Evolutionary conservation across 495 filamentous ascomycete genomes (phyloP), one percentile per base, ranked within the genome.

Genomic region (Clavariopsis aquatica): DNA sequence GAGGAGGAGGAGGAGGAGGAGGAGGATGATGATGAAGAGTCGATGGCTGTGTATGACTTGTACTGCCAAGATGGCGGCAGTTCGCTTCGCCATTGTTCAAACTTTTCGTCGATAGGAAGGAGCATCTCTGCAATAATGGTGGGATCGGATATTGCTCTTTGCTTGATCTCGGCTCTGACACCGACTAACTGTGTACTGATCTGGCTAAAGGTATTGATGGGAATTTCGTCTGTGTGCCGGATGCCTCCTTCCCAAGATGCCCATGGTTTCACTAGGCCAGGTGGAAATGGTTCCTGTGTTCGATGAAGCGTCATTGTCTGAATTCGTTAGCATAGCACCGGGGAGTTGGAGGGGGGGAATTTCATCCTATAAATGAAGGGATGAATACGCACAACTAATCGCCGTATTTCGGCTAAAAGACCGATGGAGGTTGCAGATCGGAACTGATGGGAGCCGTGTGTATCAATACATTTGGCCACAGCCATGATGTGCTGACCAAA

Each of bases 401-500:
- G 47, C 2, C 47, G 47, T 28, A 51, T 51, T 9, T 51, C 47
- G 47, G 10, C 47, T n/a, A 51, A 24, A 22, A 51, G 47, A n/a
- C 26, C 26, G 10, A 23, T 51, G 10, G 47, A 51, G 10, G n/a
- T n/a, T 51, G 8, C 47, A 23, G 8, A 5, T 17, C n/a, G 47
- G 26, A 51, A 51, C 26, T 51, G 47, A 23, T 51, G 23, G 8
- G 47, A 17, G 4, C 47, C 47, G 26, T 17, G 47, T 23, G 26
- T 13, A 4, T 51, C 47, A 13, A 51, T 28, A 22, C 47, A 51
- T 51, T 28, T 51, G 5, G 47, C 20, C 19, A 28, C 19, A 23
- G 47, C 47, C 47, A 51, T 51, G 12, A 51, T 51, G n/a, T 51
- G 47, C 19, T 51, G 47, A 23, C 22, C 19, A 51, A 51, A 51